phyloP scores from a whole-genome alignment of 495 filamentous ascomycete species.

The Pyronema domesticum region DNA sequence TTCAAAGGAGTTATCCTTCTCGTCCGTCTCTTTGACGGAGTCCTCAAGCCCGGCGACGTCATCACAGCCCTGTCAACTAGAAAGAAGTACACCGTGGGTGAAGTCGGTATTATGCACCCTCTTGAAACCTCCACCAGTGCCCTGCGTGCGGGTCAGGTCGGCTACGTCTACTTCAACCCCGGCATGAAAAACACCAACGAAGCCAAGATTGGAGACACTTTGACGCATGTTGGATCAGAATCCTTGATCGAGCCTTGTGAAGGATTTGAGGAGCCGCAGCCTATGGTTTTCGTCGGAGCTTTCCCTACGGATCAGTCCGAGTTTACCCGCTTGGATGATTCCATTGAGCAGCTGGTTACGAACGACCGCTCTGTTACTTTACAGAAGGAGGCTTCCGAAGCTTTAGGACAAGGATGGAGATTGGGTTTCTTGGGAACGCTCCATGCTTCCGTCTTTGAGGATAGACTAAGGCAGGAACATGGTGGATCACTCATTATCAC shows the following conservation, averaged over 20 bases:
- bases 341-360: slow-evolving; percentile 78
- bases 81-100: slow-evolving; percentile 75
- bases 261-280: slow-evolving; percentile 92
- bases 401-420: slow-evolving; percentile 82
- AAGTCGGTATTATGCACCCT: slow-evolving; percentile 94
- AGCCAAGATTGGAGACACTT: slow-evolving; percentile 90
- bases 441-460: slow-evolving; percentile 95
- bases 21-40: slow-evolving; percentile 80
- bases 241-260: slow-evolving; percentile 60
- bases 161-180: slow-evolving; percentile 91
- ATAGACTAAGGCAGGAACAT: slow-evolving; percentile 87
- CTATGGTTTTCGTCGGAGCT: slow-evolving; percentile 92
- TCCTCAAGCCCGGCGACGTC: slow-evolving; percentile 62
- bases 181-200: slow-evolving; percentile 94
- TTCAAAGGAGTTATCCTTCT: slow-evolving; percentile 88
- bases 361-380: slow-evolving; percentile 91
- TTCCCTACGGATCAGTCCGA: slow-evolving; percentile 82
- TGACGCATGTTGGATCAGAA: slow-evolving; percentile 67
- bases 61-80: slow-evolving; percentile 71
- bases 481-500: slow-evolving; percentile 94
- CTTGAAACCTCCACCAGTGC: slow-evolving; percentile 62
- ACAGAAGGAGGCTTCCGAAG: slow-evolving; percentile 83
- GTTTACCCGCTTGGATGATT: slow-evolving; percentile 77
- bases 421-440: slow-evolving; percentile 84
- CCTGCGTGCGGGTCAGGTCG: slow-evolving; percentile 80